A percentile compares a stretch with the other conserved stretches of the same genome.
phyloP scores from a whole-genome alignment of 2,329 filamentous ascomycete genomes.

The Trichoderma afroharzianum region DNA sequence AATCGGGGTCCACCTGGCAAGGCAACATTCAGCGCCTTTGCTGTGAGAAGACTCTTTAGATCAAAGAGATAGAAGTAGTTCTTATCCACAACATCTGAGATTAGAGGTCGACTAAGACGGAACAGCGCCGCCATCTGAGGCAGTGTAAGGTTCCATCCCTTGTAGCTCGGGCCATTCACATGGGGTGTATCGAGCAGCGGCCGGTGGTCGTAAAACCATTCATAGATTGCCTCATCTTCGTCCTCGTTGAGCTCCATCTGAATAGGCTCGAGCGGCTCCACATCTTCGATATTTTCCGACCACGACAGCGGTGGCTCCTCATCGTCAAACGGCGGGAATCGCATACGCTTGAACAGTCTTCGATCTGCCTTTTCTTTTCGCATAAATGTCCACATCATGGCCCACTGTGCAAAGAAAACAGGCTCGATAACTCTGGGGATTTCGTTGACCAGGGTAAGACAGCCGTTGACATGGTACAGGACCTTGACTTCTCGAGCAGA shows the following conservation, averaged over 20 bases:
- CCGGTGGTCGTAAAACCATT: conserved; percentile 97
- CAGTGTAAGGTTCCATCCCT: conserved; percentile 86
- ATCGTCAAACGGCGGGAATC: conserved; percentile 97
- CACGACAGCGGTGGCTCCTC: conserved; percentile 96
- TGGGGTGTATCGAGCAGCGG: conserved; percentile 87
- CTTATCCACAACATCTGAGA: conserved; percentile 89
- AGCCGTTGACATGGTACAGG: conserved; percentile 96
- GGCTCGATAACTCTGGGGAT: conserved; percentile 95
- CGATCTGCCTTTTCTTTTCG: conserved; percentile 95
- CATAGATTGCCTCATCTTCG: conserved; percentile 85
- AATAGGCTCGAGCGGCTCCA: conserved; percentile 94
- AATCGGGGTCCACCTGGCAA: conserved; percentile 97
- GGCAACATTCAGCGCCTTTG: conserved; percentile 94
- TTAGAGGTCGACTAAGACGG: conserved; percentile 81
- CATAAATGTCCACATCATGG: conserved; percentile 99
- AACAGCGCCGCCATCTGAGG: conserved; percentile 96
- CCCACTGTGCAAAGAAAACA: conserved; percentile 97
- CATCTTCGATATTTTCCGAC: conserved; percentile 98
- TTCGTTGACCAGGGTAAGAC: conserved; percentile 94
- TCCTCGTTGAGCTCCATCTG: conserved; percentile 97
- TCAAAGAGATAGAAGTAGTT: conserved; percentile 99
- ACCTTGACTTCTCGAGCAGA: conserved; percentile 95
- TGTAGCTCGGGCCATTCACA: conserved; percentile 95
- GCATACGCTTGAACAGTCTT: conserved; percentile 96
- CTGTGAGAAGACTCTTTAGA: conserved; percentile 87